Base-by-base conservation (phyloP, 306 rosid genomes). In the Lotus japonicus region DNA sequence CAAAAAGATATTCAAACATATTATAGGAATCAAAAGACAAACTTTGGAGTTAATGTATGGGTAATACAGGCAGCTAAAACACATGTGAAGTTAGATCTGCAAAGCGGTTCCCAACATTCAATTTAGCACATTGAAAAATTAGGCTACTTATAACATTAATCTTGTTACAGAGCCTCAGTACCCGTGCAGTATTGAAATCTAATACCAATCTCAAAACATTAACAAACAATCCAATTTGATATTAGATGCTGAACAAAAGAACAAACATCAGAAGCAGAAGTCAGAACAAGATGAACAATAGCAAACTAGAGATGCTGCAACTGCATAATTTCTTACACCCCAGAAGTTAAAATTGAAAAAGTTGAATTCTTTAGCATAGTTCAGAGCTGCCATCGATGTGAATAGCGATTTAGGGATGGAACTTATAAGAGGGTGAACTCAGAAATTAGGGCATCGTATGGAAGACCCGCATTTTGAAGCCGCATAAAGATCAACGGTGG, bases 41-140 rank as follows among this genome's bases (percentile, higher is more conserved):
- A 42, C 11, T 17, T 23, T 61, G 36, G 5, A 42, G 8, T 9
- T 31, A 76, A 61, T 84, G 60, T 87, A 48, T 55, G 96, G 91
- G 87, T 43, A 31, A 81, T 87, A 87, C 91, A 67, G 94, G 95
- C 96, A 90, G 85, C 74, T 45, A 57, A 80, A 64, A 76, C 86
- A 76, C 84, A 83, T 33, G 52, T 12, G 0, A 58, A 41, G 83
- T 79, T 43, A 44, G 73, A 70, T 84, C 88, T 83, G 91, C 91
- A 90, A 90, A 87, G 89, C 87, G 85, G 78, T 60, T 33, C 83
- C 91, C 95, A 79, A 73, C 8, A 77, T 74, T 60, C 14, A 3
- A 18, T 79, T 66, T 73, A 68, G 96, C 96, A 84, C 88, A 28
- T 50, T 36, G 12, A 74, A 2, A 51, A 2, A 51, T 48, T 45